phyloP scores from a whole-genome alignment of 768 basidiomycete species.

The Lactarius deliciosus region DNA sequence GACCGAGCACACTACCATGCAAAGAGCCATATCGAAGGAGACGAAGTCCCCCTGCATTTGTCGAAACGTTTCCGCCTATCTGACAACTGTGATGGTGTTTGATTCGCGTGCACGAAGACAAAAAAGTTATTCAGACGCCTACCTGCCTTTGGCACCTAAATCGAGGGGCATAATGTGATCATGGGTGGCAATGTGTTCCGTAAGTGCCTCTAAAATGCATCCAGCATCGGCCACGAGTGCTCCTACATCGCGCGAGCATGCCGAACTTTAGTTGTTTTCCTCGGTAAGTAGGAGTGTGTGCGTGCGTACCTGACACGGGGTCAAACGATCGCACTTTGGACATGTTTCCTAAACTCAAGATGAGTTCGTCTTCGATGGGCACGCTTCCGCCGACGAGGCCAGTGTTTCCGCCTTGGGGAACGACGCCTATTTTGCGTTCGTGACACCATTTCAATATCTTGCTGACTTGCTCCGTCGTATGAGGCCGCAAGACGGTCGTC shows the following conservation, averaged over 20 bases:
- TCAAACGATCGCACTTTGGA: slow-evolving; percentile 80
- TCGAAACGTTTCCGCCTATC: slow-evolving; percentile 95
- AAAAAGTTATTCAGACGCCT: slow-evolving; percentile 16
- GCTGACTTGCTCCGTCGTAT: slow-evolving; percentile 83
- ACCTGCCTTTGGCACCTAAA: slow-evolving; percentile 95
- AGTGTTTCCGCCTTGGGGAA: slow-evolving; percentile 98
- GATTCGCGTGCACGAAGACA: not conserved
- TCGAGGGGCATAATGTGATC: slow-evolving; percentile 97
- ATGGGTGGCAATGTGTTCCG: slow-evolving; percentile 80
- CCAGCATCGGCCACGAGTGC: slow-evolving; percentile 93
- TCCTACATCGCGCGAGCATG: slow-evolving; percentile 45
- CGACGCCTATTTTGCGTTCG: slow-evolving; percentile 77
- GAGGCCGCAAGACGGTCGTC: slow-evolving; percentile 86
- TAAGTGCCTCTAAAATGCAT: slow-evolving; percentile 85
- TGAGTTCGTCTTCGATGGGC: slow-evolving; percentile 82
- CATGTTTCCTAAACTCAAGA: slow-evolving; percentile 84
- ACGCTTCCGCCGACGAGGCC: slow-evolving; percentile 96
- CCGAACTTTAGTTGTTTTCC: slow-evolving; percentile 16
- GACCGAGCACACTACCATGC: slow-evolving; percentile 90
- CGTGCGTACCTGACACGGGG: slow-evolving; percentile 65
- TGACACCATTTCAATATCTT: slow-evolving; percentile 87
- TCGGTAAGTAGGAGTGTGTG: slow-evolving; percentile 8
- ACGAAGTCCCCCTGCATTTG: slow-evolving; percentile 96
- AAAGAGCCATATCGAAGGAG: slow-evolving; percentile 92
- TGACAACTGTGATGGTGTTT: slow-evolving; percentile 69